These are phyloP conservation scores for Leucoagaricus sp. DNA, from an alignment of 1,284 basidiomycete genomes.

Conservation along the genomic window DNA sequence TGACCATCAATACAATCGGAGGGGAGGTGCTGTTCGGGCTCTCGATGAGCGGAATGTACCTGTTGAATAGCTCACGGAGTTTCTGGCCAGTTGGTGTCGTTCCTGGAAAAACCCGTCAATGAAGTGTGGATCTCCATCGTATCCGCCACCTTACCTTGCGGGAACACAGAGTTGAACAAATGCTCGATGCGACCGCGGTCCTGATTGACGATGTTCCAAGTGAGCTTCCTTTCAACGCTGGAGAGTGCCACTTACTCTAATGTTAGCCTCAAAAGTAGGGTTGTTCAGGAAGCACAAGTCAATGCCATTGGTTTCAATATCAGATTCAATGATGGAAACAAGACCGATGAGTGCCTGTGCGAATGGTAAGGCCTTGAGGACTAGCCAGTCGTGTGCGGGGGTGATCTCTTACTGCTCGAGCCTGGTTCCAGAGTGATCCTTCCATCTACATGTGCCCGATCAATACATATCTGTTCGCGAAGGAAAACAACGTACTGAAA, in stretches of 20 bases:
- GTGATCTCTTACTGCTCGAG: slow-evolving; percentile 22
- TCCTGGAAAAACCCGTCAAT: slow-evolving; percentile 23
- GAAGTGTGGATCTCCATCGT: neutral
- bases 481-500: slow-evolving; percentile 34
- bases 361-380: neutral
- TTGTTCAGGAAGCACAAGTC: slow-evolving; percentile 49
- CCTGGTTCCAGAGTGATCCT: slow-evolving; percentile 22
- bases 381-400: no score
- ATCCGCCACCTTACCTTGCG: slow-evolving; percentile 26
- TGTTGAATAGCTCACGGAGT: slow-evolving; percentile 38
- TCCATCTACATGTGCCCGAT: slow-evolving; percentile 20
- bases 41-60: slow-evolving; percentile 43
- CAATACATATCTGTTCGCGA: neutral
- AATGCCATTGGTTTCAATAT: slow-evolving; percentile 38
- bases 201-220: slow-evolving; percentile 9
- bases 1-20: slow-evolving; percentile 40
- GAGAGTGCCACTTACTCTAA: slow-evolving; percentile 28
- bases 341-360: slow-evolving; percentile 42
- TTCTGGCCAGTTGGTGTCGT: slow-evolving; percentile 46
- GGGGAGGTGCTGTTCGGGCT: slow-evolving; percentile 30
- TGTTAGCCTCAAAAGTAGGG: slow-evolving; percentile 30
- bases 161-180: slow-evolving; percentile 31
- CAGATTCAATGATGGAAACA: slow-evolving; percentile 39
- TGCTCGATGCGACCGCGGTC: slow-evolving; percentile 15
- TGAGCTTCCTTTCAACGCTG: neutral